A percentile compares a stretch with the other conserved stretches of the same genome.
Evolutionary conservation across 2,329 filamentous ascomycete genomes (phyloP).

Genomic region (Chrysosporium queenslandicum): DNA sequence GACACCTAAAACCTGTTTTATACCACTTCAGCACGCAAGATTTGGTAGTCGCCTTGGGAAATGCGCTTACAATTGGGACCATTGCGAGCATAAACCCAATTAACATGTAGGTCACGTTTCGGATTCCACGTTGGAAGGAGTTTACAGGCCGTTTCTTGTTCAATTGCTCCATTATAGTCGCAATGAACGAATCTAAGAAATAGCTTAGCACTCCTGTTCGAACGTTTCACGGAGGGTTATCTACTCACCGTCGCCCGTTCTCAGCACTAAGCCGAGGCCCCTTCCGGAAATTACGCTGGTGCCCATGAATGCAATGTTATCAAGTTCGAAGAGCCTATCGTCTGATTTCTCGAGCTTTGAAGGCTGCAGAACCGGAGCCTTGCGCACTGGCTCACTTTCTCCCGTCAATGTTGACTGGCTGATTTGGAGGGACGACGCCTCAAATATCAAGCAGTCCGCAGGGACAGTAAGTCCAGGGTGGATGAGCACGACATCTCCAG

Average conservation of each 20-base stretch:
- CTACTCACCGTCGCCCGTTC: not conserved
- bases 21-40: not conserved
- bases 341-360: not conserved
- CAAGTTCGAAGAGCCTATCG: not conserved
- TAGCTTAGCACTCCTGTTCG: not conserved
- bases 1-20: conserved; percentile 1
- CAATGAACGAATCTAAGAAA: not conserved
- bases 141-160: conserved; percentile 2
- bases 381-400: not conserved
- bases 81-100: conserved; percentile 5
- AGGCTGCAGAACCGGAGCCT: not conserved
- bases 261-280: not conserved
- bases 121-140: conserved; percentile 1
- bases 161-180: conserved; percentile 4
- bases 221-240: not conserved
- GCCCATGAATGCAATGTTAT: conserved; percentile 3
- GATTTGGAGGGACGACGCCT: not conserved
- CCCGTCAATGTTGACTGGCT: conserved; percentile 2
- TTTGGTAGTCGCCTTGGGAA: not conserved
- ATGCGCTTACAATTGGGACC: not conserved
- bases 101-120: conserved; percentile 5
- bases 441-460: not conserved
- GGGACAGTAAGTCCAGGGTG: not conserved
- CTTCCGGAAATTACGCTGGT: conserved; percentile 1
- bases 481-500: not conserved